Evolutionary conservation across 2,329 filamentous ascomycete genomes (phyloP), one percentile per base, ranked within the genome.

Genomic region (Geosmithia flava): DNA sequence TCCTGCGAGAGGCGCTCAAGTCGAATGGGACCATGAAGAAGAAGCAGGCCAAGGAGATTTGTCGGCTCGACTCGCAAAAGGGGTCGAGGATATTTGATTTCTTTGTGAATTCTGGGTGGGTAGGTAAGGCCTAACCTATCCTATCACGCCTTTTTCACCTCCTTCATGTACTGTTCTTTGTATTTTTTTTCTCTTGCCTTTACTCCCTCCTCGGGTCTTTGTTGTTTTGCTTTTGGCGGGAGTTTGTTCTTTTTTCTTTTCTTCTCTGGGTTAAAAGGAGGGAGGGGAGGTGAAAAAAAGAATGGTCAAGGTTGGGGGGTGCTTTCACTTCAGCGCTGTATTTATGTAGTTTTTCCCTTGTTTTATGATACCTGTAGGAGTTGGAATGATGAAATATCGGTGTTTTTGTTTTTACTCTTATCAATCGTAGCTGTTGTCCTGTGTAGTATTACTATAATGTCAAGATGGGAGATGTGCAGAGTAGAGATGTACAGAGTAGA

Each of bases 71-170:
- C 59, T 78, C 81, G 10, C 85, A 85, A 53, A 97, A 96, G 64
- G 84, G 86, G 0, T 83, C 85, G 17, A 77, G 87, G 54, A 80
- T 97, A 50, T 96, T 91, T 66, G 93, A 97, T 63, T 97, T 96
- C 62, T 90, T 96, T 68, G 86, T 95, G 53, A 87, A 89, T 60
- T 83, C 82, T 49, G 93, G 91, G 2, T 97, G 91, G 89, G 83
- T 97, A 51, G 85, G 82, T 30, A 93, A 94, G 70, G 85, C 83
- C 23, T 50, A 20, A 47, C 17, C 20, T 27, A 11, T 40, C 7
- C 23, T 23, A 13, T 6, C 33, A 7, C 44, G 8, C 27, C 13
- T 33, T 46, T 7, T 19, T 37, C 13, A 16, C 27, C 16, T 19
- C 20, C 16, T 42, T 4, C 40, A 13, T n/a, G 16, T 19, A 42